Conservation (phyloP, 2,329 filamentous ascomycete species). For the Diaporthe eres region DNA sequence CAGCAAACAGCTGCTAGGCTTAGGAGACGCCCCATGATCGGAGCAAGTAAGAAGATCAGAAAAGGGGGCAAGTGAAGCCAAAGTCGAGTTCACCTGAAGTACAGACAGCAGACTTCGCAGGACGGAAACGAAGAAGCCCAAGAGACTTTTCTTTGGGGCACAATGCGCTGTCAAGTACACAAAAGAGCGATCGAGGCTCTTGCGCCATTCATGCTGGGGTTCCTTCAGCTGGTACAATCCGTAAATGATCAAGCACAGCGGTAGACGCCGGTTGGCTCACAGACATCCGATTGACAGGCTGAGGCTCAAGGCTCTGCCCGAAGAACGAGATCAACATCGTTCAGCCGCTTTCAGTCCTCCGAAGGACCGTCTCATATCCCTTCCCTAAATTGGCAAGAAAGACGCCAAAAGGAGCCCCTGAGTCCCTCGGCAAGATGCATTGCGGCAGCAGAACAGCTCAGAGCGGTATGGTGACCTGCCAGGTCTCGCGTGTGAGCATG, state of each 20-base stretch:
- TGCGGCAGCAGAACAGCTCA: not conserved
- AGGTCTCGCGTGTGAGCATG: conserved; percentile 19
- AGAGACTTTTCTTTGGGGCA: not conserved
- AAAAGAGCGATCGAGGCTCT: conserved; percentile 11
- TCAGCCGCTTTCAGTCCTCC: conserved; percentile 12
- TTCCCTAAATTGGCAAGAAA: not conserved
- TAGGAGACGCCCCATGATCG: conserved; percentile 28
- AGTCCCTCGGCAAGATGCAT: not conserved
- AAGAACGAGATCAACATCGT: not conserved
- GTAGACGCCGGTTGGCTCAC: not conserved
- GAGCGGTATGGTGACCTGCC: not conserved
- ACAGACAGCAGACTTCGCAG: not conserved
- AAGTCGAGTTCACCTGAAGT: not conserved
- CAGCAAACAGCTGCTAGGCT: conserved; percentile 34
- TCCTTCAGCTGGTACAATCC: not conserved
- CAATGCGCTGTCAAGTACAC: not conserved
- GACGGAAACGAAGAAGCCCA: not conserved
- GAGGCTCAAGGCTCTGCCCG: not conserved
- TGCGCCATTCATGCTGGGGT: not conserved
- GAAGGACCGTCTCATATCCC: not conserved
- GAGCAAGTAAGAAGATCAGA: not conserved
- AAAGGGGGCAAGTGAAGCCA: not conserved
- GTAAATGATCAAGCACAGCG: not conserved
- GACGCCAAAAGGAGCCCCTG: not conserved
- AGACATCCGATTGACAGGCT: not conserved